Base-by-base conservation (phyloP, 2,329 filamentous ascomycete species). In the Xylariales sp. region DNA sequence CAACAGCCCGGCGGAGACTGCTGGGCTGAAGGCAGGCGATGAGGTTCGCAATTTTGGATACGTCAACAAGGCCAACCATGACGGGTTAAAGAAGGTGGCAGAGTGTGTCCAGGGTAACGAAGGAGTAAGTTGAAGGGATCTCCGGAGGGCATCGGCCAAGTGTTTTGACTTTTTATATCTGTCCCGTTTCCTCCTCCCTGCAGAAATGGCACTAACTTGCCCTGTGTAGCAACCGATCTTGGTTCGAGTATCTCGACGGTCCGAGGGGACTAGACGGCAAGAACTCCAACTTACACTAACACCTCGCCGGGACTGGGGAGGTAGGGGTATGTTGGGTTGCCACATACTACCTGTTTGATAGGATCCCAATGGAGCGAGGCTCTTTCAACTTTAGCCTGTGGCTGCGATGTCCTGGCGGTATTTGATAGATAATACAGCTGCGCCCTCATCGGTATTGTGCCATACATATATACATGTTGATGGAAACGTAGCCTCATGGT, bases 61-160 rank as follows among this genome's bases (percentile, higher is more conserved):
- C 51, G 87, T 90, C 29, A 88, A 91, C 55, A 81, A 75, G 65
- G 70, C 78, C 47, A 97, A 97, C 57, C 85, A 97, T 57, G 89
- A 96, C 60, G 80, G 81, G 51, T 74, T 98, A 30, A 79, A 76
- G 48, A 93, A 84, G 63, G 85, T 98, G 15, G 88, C 83, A n/a
- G 85, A 95, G 56, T 83, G 85, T 41, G 91, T 98, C 1, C 84
- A 90, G 56, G 85, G 85, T 47, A 95, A 88, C 53, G 87, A 95
- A 72, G 88, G 84, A 47, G 90, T 94, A 75, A 69, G 85, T 77
- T 43, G 20, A 30, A n/a, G n/a, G n/a, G n/a, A n/a, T n/a, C n/a
- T n/a, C n/a, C n/a, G n/a, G n/a, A n/a, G n/a, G n/a, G n/a, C n/a
- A n/a, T n/a, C n/a, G n/a, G n/a, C n/a, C n/a, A n/a, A n/a, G n/a